A percentile compares a stretch with the other conserved stretches of the same genome.
phyloP scores from a whole-genome alignment of 345 rosid species.

The Rhodamnia argentea region DNA sequence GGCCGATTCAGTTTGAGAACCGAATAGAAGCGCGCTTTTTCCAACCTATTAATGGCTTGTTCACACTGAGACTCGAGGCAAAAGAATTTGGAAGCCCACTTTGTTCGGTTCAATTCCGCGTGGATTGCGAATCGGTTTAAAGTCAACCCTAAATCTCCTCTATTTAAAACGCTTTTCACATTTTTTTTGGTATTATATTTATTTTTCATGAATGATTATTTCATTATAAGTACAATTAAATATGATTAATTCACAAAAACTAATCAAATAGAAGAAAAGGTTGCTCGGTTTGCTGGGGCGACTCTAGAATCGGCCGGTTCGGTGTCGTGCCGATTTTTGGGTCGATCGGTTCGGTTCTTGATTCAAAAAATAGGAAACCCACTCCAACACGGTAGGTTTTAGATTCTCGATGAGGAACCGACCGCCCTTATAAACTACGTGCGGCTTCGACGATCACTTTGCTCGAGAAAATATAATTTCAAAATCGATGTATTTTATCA shows the following conservation, averaged over 20 bases:
- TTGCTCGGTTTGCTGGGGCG: not conserved
- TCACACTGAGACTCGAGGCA: too few relatives aligned
- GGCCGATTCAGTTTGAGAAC: not conserved
- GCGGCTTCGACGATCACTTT: not conserved
- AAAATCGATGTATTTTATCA: too few relatives aligned
- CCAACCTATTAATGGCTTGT: too few relatives aligned
- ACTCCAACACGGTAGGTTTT: not conserved
- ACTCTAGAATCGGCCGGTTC: not conserved
- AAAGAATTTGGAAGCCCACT: not conserved
- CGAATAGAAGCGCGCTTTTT: not conserved
- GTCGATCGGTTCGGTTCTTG: rapidly evolving
- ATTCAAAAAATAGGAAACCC: rapidly evolving
- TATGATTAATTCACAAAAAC: not conserved
- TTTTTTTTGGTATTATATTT: not conserved
- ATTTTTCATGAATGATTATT: not conserved
- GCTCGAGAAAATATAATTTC: not conserved
- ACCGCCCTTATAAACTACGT: not conserved
- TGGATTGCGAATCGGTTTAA: rapidly evolving
- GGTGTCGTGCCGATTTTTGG: rapidly evolving
- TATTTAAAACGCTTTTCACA: not conserved
- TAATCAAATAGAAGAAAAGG: not conserved
- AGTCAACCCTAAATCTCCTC: rapidly evolving
- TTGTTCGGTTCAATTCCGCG: not conserved
- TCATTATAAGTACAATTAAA: not conserved
- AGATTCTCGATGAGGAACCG: rapidly evolving